Base-by-base conservation (phyloP, 1,284 basidiomycete species). In the Melampsora americana region DNA sequence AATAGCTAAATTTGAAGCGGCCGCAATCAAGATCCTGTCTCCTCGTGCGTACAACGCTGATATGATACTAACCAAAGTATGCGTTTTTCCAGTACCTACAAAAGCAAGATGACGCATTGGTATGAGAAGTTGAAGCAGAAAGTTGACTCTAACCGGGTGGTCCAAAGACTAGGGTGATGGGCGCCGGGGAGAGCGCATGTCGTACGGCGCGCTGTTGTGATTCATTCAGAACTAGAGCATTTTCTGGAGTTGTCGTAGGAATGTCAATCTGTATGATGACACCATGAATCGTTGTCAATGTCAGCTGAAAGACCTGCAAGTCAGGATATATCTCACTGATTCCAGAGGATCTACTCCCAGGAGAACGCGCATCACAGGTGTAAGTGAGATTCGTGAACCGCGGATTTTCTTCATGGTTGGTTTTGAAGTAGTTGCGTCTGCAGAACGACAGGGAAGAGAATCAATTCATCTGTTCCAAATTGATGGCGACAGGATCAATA, bases 1-100 rank as follows among this genome's bases (percentile, higher is more conserved):
- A 1, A 95, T 92, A 0, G 93, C 90, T 69, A 96, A 85, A 80
- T 96, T 96, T 4, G 91, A 93, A 4, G 93, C 93, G 26, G 93
- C 93, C 78, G 93, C 95, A 1, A 96, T 89, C 20, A 96, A 87
- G 1, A 96, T 83, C 2, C 84, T 81, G 68, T 85, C 83, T 39
- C 81, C 81, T 81, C 75, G 87, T 84, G 71, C 74, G n/a, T 77
- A n/a, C 42, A 74, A 35, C 20, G 60, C 68, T 28, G 72, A 62
- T 42, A 74, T 67, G 53, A 65, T 73, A 66, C 77, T 66, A 18
- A 69, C 75, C 32, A 69, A 70, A 18, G 72, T 74, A 48, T 74
- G 72, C 30, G 72, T 74, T 60, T 74, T 74, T 23, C 65, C 72
- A 20, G 72, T 74, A 26, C 72, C 72, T 74, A 46, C 32, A 66